phyloP scores from a whole-genome alignment of 2,329 filamentous ascomycete genomes.

The Colletotrichum sp. region DNA sequence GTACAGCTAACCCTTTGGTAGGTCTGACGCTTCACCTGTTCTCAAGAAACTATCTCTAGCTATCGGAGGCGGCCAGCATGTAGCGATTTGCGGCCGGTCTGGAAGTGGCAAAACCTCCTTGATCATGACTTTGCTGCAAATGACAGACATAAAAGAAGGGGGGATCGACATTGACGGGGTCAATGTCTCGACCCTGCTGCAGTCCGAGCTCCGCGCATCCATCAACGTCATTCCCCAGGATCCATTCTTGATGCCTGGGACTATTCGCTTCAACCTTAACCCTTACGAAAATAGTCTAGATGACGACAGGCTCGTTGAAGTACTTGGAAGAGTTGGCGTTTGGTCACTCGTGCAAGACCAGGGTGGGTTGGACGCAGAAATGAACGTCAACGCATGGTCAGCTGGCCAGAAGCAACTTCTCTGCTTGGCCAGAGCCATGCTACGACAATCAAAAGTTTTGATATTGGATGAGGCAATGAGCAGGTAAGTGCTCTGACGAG shows the following conservation, averaged over 20 bases:
- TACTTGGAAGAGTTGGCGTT: not conserved
- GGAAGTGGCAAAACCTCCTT: slow-evolving; percentile 9
- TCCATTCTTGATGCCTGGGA: not conserved
- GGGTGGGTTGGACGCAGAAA: not conserved
- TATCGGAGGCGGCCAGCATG: not conserved
- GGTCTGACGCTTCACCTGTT: not conserved
- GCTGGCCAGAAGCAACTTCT: slow-evolving; percentile 7
- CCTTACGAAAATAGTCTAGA: not conserved
- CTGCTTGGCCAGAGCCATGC: not conserved
- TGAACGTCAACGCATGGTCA: not conserved
- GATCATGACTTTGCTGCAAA: not conserved
- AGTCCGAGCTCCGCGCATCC: not conserved
- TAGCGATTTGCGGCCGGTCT: not conserved
- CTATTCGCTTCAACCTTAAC: not conserved
- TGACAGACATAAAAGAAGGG: not conserved
- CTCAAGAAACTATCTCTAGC: not conserved
- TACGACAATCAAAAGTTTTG: not conserved
- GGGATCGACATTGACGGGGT: not conserved
- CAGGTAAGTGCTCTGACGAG: not conserved
- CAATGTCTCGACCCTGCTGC: not conserved
- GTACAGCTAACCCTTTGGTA: not conserved
- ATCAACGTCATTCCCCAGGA: slow-evolving; percentile 7
- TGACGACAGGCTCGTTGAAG: not conserved
- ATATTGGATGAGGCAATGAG: slow-evolving; percentile 11
- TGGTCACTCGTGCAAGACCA: not conserved